Base-by-base conservation (phyloP, 2,329 filamentous ascomycete species). In the Volutella citrinella region DNA sequence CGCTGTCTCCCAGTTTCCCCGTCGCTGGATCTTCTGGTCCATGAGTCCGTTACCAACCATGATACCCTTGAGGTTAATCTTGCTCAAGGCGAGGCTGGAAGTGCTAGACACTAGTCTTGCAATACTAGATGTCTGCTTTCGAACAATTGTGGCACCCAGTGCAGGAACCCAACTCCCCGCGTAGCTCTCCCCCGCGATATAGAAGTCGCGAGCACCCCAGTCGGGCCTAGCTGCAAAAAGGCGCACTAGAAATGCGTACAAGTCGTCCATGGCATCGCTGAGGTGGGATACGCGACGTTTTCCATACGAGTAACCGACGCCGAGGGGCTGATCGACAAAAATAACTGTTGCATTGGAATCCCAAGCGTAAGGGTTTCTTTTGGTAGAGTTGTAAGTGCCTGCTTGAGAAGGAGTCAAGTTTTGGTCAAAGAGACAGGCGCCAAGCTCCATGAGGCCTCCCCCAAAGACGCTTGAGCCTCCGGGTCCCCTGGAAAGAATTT, bases 31-130 rank as follows among this genome's bases (percentile, higher is more conserved):
- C 11, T 25, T 25, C 10, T 25, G 23, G 10, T 25, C n/a, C n/a
- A 34, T 28, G 1, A 34, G 24, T 12, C 32, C 32, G 13, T 34
- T 34, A 6, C 32, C 32, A 6, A 27, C 19, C 32, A 34, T 34
- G 10, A 34, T 28, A 4, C 32, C 32, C 15, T 34, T 34, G 6
- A 34, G 19, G 12, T 28, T 28, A 6, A 34, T 28, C 4, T 16
- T 9, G 5, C 7, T 6, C 4, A 12, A 7, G 1, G 11, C 5
- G 9, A 11, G 12, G 11, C 22, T 16, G 3, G 16, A n/a, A 5
- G 9, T n/a, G 10, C 18, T 13, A 8, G 20, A 9, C 10, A 9
- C 22, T 3, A 32, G 20, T 7, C 5, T 19, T 5, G 21, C 15
- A 5, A 26, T 23, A 5, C n/a, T 11, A 7, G 24, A 13, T 22